Conservation (phyloP, 306 rosid species). For the Rosa lucieae region DNA sequence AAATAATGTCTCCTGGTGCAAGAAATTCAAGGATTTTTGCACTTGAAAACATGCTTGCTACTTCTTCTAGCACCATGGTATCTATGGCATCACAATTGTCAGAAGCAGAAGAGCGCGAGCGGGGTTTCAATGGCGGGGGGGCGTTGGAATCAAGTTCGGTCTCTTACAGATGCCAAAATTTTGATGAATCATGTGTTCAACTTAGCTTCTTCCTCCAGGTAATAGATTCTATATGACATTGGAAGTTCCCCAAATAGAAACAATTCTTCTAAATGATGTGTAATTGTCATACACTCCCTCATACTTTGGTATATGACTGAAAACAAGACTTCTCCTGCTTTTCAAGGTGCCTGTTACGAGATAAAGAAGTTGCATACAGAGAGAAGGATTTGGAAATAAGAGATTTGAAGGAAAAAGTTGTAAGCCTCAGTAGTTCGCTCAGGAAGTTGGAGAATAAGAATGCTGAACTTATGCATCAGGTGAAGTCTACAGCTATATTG, state of each 20-base stretch:
- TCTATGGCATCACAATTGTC: constrained; percentile 97
- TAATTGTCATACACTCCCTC: background rate
- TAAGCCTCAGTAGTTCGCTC: too few relatives aligned
- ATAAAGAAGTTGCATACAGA: too few relatives aligned
- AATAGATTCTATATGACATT: constrained; percentile 4
- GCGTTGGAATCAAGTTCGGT: constrained; percentile 93
- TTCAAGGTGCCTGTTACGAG: too few relatives aligned
- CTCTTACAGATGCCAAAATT: constrained; percentile 88
- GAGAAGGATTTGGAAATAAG: too few relatives aligned
- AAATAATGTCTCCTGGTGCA: constrained; percentile 87
- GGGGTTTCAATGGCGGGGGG: constrained; percentile 83
- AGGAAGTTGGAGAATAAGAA: too few relatives aligned
- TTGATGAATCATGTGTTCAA: constrained; percentile 87
- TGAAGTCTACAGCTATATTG: too few relatives aligned
- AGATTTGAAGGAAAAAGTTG: too few relatives aligned
- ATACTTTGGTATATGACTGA: too few relatives aligned
- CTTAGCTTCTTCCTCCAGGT: constrained; percentile 90
- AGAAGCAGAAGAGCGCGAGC: constrained; percentile 93
- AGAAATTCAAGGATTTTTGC: constrained; percentile 90
- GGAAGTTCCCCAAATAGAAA: background rate
- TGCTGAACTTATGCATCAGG: too few relatives aligned
- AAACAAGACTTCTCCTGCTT: too few relatives aligned
- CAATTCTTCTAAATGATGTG: background rate
- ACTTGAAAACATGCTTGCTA: constrained; percentile 84
- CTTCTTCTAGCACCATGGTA: constrained; percentile 77